phyloP scores from a whole-genome alignment of 805 yeast genomes.

The Clavispora fructus region DNA sequence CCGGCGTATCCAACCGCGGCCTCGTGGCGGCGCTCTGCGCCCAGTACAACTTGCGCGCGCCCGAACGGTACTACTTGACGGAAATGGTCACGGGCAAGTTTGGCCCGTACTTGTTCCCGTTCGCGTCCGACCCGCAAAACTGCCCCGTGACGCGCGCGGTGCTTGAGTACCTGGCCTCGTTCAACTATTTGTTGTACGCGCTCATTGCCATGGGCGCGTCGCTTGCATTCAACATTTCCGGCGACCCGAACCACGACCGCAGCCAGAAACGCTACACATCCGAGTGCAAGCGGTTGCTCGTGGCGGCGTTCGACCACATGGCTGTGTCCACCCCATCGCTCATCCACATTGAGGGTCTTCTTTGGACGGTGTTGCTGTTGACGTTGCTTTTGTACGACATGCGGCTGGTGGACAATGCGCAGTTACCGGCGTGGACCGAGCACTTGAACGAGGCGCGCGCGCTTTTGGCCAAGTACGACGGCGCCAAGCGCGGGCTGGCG shows the following conservation, averaged over 20 bases:
- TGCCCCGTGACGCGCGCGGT: slow-evolving; percentile 15
- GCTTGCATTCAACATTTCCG: slow-evolving; percentile 10
- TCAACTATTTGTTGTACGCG: slow-evolving; percentile 16
- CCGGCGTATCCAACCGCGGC: slow-evolving; percentile 7
- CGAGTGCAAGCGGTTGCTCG: slow-evolving; percentile 15
- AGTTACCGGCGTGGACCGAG: slow-evolving; percentile 19
- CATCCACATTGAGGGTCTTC: slow-evolving; percentile 21
- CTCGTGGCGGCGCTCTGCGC: slow-evolving; percentile 9
- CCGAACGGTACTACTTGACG: slow-evolving; percentile 10
- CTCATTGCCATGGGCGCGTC: slow-evolving; percentile 15
- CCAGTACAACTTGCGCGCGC: slow-evolving; percentile 9
- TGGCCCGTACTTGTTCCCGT: slow-evolving; percentile 12
- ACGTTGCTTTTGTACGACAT: slow-evolving; percentile 21
- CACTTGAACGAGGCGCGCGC: slow-evolving; percentile 23
- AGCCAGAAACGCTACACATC: slow-evolving; percentile 13
- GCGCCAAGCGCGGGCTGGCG: slow-evolving; percentile 10
- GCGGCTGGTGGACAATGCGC: slow-evolving; percentile 9
- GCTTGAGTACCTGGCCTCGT: slow-evolving; percentile 14
- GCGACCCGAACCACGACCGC: slow-evolving; percentile 9
- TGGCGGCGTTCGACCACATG: slow-evolving; percentile 15
- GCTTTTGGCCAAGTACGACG: slow-evolving; percentile 18
- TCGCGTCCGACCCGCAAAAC: slow-evolving; percentile 8
- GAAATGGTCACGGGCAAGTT: slow-evolving; percentile 8
- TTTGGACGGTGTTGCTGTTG: slow-evolving; percentile 21
- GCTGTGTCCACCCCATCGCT: slow-evolving; percentile 12